Evolutionary conservation across 129 eudicot genomes (phyloP), one percentile per base, ranked within the genome.

Genomic region (Helichrysum umbraculigerum): DNA sequence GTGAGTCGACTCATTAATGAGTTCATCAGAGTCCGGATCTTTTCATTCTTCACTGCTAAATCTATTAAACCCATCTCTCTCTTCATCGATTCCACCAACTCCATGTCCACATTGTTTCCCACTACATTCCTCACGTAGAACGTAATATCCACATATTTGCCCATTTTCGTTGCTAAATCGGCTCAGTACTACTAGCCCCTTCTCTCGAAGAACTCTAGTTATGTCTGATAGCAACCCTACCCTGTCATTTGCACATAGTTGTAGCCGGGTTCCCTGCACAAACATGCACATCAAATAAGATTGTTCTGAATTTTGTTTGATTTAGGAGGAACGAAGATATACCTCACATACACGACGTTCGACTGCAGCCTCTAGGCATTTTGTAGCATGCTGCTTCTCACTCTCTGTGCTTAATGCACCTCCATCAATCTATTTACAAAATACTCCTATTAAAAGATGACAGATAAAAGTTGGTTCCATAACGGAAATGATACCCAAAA

Each of bases 301-400:
- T 44, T 11, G 17, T 8, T 14, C 1, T 10, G 5, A 10, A 44
- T 44, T 44, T 12, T 2, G 3, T 44, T 60, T 14, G 25, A 19
- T 59, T n/a, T 3, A 10, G 68, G 57, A 17, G 21, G 47, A 35
- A 21, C 17, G 2, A 15, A 0, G 22, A 39, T 1, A 70, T 72
- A 89, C 96, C 93, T 88, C 96, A 68, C 93, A 90, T 50, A 87
- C 96, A n/a, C 96, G 87, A 73, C 96, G 91, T 71, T 90, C 92
- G 11, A 88, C 83, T 51, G 93, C 96, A 3, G 96, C 96, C 75
- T 88, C 89, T 83, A 88, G 74, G 84, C 96, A 87, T 84, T 84
- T 90, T 47, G 74, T 66, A 9, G 89, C 91, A 81, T 89, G 72
- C 70, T 86, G 86, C 61, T 88, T 90, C 89, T 90, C 96, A 30